Percentiles rank a stretch among this genome's conserved stretches.
phyloP scores from a whole-genome alignment of 768 basidiomycete species.

The Xerocomellus amylosporus region DNA sequence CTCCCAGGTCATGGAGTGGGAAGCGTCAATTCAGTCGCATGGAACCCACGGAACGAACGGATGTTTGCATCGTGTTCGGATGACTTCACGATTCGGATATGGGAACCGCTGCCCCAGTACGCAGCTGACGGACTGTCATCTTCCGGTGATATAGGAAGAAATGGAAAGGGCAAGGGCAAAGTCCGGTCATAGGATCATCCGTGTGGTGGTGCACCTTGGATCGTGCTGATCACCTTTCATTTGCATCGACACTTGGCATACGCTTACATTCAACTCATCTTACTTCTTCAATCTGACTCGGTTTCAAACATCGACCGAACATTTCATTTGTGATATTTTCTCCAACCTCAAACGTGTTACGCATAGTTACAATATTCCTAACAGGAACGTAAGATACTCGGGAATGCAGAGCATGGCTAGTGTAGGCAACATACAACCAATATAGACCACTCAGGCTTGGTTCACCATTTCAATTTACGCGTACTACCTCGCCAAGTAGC shows the following conservation, averaged over 20 bases:
- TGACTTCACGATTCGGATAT: conserved; percentile 86
- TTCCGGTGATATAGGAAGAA: conserved; percentile 23
- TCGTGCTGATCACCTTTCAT: conserved; percentile 21
- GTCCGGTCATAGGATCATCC: conserved; percentile 42
- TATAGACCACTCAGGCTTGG: too few species aligned
- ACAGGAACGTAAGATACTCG: conserved; percentile 15
- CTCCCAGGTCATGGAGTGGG: conserved; percentile 84
- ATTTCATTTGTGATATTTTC: conserved; percentile 21
- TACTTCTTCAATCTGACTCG: conserved; percentile 20
- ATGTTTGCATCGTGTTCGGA: conserved; percentile 98
- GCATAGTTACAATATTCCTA: conserved; percentile 32
- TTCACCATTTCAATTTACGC: background rate
- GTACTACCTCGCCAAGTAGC: background rate
- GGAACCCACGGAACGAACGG: conserved; percentile 85
- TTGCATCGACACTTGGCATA: conserved; percentile 29
- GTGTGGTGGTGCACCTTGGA: conserved; percentile 14
- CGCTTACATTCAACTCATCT: conserved; percentile 29
- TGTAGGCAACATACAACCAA: background rate
- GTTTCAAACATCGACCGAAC: conserved; percentile 23
- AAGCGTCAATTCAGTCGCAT: conserved; percentile 93
- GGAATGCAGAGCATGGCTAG: background rate
- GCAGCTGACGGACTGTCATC: conserved; percentile 19
- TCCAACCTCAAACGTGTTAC: conserved; percentile 24
- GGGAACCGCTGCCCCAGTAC: conserved; percentile 52
- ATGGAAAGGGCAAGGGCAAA: conserved; percentile 67